Evolutionary conservation across 495 filamentous ascomycete species (phyloP).

Genomic region (Geopyxis carbonaria): DNA sequence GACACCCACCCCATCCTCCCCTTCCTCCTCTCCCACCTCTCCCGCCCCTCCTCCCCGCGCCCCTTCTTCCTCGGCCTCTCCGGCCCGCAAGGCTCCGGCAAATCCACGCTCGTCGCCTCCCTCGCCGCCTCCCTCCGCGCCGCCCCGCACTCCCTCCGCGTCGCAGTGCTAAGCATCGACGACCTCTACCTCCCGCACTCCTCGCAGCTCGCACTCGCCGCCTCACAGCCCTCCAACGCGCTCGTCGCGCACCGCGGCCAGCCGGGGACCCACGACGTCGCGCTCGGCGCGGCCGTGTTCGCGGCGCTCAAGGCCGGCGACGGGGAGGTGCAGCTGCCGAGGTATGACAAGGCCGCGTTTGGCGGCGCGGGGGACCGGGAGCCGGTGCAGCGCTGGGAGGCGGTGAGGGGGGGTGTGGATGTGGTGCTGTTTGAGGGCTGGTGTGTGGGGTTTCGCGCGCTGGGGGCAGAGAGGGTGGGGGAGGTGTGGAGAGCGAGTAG

Average conservation of each 20-base stretch:
- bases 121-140: conserved; percentile 48
- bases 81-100: conserved; percentile 73
- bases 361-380: conserved; percentile 63
- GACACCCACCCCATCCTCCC: no score
- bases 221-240: conserved; percentile 47
- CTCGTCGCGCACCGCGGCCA: conserved; percentile 72
- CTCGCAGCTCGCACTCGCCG: conserved; percentile 52
- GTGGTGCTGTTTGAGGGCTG: conserved; percentile 82
- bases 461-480: conserved; percentile 35
- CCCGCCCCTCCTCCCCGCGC: no score
- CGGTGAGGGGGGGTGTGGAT: conserved; percentile 41
- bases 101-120: conserved; percentile 66
- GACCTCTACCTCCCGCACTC: conserved; percentile 71
- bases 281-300: conserved; percentile 46
- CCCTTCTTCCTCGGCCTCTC: conserved; percentile 47
- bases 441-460: conserved; percentile 69
- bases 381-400: conserved; percentile 40
- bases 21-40: no score
- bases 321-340: conserved; percentile 43
- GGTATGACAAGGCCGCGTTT: conserved; percentile 71
- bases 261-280: conserved; percentile 69
- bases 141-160: conserved; percentile 49
- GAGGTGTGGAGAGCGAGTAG: conserved; percentile 4
- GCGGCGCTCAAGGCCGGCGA: conserved; percentile 35
- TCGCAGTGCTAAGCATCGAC: conserved; percentile 70